A percentile compares a stretch with the other conserved stretches of the same genome.
Evolutionary conservation across 2,329 filamentous ascomycete species (phyloP).

Genomic region (Lecanosticta acicola): DNA sequence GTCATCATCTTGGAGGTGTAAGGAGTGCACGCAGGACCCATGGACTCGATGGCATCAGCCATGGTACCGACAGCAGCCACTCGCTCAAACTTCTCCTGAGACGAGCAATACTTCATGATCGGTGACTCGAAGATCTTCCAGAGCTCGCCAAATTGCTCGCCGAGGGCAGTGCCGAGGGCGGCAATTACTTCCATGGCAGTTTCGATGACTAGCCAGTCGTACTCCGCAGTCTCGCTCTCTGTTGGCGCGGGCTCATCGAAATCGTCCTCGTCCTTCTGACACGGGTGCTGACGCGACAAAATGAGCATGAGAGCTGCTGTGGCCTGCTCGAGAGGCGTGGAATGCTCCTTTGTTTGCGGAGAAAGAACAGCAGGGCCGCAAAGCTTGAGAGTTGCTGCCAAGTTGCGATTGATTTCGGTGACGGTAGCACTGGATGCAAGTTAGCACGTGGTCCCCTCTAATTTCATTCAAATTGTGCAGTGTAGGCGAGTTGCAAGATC

Average conservation of each 20-base stretch:
- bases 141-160: slow-evolving; percentile 72
- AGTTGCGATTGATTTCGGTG: slow-evolving; percentile 90
- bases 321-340: slow-evolving; percentile 50
- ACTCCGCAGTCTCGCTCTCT: slow-evolving; percentile 75
- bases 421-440: slow-evolving; percentile 63
- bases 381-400: slow-evolving; percentile 82
- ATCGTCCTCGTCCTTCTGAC: slow-evolving; percentile 82
- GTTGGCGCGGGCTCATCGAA: slow-evolving; percentile 69
- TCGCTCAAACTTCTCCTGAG: slow-evolving; percentile 79
- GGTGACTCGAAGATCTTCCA: slow-evolving; percentile 97
- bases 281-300: slow-evolving; percentile 84
- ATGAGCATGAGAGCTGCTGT: slow-evolving; percentile 70
- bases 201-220: slow-evolving; percentile 95
- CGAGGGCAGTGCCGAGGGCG: slow-evolving; percentile 75
- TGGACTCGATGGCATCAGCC: slow-evolving; percentile 82
- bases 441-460: slow-evolving; percentile 42
- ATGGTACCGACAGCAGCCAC: slow-evolving; percentile 87
- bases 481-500: slow-evolving; percentile 25
- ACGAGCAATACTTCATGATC: slow-evolving; percentile 79
- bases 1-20: slow-evolving; percentile 73
- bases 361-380: slow-evolving; percentile 82
- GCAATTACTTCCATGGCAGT: slow-evolving; percentile 87
- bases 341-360: slow-evolving; percentile 53
- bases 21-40: slow-evolving; percentile 73
- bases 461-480: slow-evolving; percentile 25